phyloP scores from a whole-genome alignment of 2,329 filamentous ascomycete species.

The Cadophora luteo-olivacea region DNA sequence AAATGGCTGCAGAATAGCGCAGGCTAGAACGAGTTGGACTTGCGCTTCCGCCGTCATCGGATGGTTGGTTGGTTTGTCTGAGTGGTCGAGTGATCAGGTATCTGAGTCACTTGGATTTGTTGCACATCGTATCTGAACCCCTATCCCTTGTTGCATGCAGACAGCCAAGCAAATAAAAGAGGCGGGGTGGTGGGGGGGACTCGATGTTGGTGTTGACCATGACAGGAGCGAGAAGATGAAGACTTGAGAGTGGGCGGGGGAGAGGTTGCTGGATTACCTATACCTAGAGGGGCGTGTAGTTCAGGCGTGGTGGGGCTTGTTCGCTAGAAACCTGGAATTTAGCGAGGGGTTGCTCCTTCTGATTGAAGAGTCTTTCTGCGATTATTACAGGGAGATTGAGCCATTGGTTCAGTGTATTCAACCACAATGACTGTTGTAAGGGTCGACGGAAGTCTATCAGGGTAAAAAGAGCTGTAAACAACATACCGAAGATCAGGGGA shows the following conservation, averaged over 20 bases:
- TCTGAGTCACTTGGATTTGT: conserved; percentile 15
- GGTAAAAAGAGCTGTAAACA: no score
- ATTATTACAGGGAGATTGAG: no score
- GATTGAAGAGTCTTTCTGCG: neutral
- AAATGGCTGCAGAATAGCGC: neutral
- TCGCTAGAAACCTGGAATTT: conserved; percentile 9
- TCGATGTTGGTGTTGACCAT: neutral
- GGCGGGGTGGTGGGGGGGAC: conserved; percentile 8
- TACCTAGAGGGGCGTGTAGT: no score
- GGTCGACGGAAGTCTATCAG: no score
- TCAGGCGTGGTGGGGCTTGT: neutral
- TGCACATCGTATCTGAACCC: conserved; percentile 11
- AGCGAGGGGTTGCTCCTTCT: neutral
- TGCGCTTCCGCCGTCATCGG: neutral
- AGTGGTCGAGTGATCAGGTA: conserved; percentile 11
- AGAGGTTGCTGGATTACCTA: neutral
- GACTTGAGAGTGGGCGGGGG: neutral
- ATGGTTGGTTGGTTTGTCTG: conserved; percentile 8
- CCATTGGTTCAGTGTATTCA: no score
- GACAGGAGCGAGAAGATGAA: neutral
- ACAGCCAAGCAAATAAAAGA: neutral
- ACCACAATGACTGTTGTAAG: no score
- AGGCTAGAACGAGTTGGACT: conserved; percentile 3
- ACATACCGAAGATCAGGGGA: no score
- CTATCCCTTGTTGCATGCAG: conserved; percentile 4